Base-by-base conservation (phyloP, 208 protist species). In the Porcisia deanei region DNA sequence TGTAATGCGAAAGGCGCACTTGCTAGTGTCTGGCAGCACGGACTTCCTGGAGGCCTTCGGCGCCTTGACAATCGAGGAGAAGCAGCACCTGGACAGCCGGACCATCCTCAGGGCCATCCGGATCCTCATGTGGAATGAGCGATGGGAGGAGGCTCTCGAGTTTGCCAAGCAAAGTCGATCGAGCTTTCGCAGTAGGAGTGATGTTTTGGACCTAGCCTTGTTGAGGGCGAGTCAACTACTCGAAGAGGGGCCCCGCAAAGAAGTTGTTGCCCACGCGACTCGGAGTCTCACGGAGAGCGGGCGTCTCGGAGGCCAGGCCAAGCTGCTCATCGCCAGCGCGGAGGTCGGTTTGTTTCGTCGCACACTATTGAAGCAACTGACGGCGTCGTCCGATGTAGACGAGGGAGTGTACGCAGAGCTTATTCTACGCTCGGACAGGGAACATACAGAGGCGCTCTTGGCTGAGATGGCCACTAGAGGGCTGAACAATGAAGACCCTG, bases 331-430 rank as follows among this genome's bases (percentile, higher is more conserved):
- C 47, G 85, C 88, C 10, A 75, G 75, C 37, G 55, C 85, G 20
- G 84, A 93, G 66, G 86, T 73, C 6, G 88, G 93, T 16, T 39
- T 76, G 41, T 74, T 66, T 12, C 82, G 87, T 34, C 76, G 85
- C 52, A 85, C 85, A 58, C 72, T 87, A 59, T 53, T 96, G 41
- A 82, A 77, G 70, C 91, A 96, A 80, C 73, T 95, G 18, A 78
- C 86, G 0, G 81, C 73, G 22, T 87, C 90, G 10, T 63, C 74
- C 25, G 85, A 95, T 60, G 93, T 91, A 0, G 89, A 95, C 75
- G 93, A 97, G 63, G 55, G 53, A 57, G 81, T 96, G 8, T 96
- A 94, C 69, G 90, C 86, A 0, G 83, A 92, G 73, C 85, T 96
- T 49, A 87, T 97, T 71, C 55, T 85, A 55, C 76, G 86, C n/a